Conservation (phyloP, 2,329 filamentous ascomycete genomes). For the Fusarium tupiense region DNA sequence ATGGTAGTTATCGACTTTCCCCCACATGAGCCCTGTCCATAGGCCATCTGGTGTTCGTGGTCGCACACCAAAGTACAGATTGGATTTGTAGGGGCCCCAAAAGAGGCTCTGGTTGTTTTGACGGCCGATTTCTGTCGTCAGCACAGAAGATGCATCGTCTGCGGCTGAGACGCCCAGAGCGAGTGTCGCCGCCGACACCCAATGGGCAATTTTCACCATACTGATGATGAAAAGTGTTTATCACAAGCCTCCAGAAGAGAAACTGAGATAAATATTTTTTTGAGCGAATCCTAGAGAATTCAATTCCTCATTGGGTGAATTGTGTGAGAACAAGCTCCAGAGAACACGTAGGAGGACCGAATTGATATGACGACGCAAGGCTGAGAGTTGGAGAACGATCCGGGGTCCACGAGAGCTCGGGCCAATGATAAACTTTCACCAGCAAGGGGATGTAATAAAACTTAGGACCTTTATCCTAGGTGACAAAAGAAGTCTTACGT, state of each 20-base stretch:
- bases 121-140: slow-evolving; percentile 61
- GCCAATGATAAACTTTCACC: slow-evolving; percentile 33
- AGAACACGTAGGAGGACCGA: slow-evolving; percentile 38
- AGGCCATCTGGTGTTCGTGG: slow-evolving; percentile 85
- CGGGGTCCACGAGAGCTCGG: slow-evolving; percentile 30
- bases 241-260: not conserved
- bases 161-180: slow-evolving; percentile 41
- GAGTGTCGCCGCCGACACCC: slow-evolving; percentile 45
- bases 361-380: slow-evolving; percentile 40
- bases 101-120: slow-evolving; percentile 84
- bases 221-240: not conserved
- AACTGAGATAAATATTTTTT: not conserved
- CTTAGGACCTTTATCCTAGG: no score
- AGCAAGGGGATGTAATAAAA: no score
- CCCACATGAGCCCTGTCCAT: slow-evolving; percentile 88
- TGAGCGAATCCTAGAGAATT: not conserved
- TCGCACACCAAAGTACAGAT: slow-evolving; percentile 91
- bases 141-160: slow-evolving; percentile 49
- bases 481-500: no score
- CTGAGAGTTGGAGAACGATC: slow-evolving; percentile 28
- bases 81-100: slow-evolving; percentile 96
- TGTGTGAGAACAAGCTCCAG: slow-evolving; percentile 18
- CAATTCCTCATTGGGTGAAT: slow-evolving; percentile 15
- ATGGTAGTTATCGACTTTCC: slow-evolving; percentile 80
- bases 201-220: slow-evolving; percentile 48